Evolutionary conservation across 495 filamentous ascomycete genomes (phyloP).

Genomic region (Penicillium cataractarum): DNA sequence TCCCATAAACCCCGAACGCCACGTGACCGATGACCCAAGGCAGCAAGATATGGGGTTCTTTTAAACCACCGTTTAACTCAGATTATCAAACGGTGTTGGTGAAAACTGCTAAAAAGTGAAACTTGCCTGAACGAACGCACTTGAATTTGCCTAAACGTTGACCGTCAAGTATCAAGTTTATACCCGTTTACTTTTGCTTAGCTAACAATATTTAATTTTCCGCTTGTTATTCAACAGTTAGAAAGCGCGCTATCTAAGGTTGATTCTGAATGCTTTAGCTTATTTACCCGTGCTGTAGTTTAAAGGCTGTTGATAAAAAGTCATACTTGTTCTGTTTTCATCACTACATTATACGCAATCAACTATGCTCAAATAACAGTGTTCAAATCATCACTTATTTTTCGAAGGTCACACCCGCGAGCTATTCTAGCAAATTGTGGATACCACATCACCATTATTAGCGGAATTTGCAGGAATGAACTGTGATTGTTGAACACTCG

Average conservation of each 20-base stretch:
- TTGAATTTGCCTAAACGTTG: background rate
- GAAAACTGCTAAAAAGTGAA: background rate
- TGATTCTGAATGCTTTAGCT: background rate
- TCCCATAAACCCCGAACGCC: background rate
- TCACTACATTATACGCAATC: background rate
- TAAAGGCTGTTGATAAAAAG: conserved; percentile 2
- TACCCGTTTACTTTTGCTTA: background rate
- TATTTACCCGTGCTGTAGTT: background rate
- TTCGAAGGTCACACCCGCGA: background rate
- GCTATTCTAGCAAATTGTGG: background rate
- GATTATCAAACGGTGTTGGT: background rate
- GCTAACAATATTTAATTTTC: background rate
- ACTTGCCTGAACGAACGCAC: background rate
- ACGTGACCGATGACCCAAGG: too few species aligned
- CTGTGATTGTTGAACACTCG: background rate
- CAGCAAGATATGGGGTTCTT: too few species aligned
- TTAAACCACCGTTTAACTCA: background rate
- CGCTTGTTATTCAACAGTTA: too few species aligned
- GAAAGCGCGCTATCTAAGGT: background rate
- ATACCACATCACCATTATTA: background rate
- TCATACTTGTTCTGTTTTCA: background rate
- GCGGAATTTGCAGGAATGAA: background rate
- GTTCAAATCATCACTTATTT: background rate
- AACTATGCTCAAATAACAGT: conserved; percentile 2
- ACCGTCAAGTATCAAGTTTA: background rate